These are phyloP conservation scores for Clarireedia homoeocarpa DNA, from an alignment of 2,329 filamentous ascomycete species.

Conservation along the genomic window DNA sequence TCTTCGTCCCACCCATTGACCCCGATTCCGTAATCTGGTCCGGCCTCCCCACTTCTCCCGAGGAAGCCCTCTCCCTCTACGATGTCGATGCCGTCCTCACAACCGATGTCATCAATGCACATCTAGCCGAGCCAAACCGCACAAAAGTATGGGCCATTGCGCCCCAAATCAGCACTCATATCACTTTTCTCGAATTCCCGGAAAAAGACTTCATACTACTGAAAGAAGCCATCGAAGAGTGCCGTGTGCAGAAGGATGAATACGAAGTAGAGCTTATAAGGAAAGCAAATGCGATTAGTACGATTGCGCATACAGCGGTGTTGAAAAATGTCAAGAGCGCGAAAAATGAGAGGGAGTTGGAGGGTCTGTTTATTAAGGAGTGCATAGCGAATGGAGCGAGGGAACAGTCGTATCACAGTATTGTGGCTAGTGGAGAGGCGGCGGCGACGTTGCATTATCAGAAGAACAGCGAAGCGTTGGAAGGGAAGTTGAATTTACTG, in stretches of 20 bases:
- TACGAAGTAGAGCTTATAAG: slow-evolving; percentile 67
- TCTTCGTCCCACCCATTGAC: slow-evolving; percentile 87
- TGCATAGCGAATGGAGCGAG: slow-evolving; percentile 69
- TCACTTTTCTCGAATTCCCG: slow-evolving; percentile 65
- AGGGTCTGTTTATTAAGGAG: slow-evolving; percentile 69
- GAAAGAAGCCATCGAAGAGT: slow-evolving; percentile 59
- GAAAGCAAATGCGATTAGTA: slow-evolving; percentile 63
- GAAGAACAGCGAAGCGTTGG: slow-evolving; percentile 63
- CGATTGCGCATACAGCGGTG: slow-evolving; percentile 57
- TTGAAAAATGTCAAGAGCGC: slow-evolving; percentile 54
- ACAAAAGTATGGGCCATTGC: slow-evolving; percentile 64
- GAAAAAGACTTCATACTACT: slow-evolving; percentile 49
- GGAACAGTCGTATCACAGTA: slow-evolving; percentile 81
- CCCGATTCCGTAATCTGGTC: slow-evolving; percentile 91
- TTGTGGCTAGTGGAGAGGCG: slow-evolving; percentile 71
- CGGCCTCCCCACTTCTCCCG: slow-evolving; percentile 69
- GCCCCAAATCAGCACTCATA: slow-evolving; percentile 63
- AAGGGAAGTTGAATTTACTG: slow-evolving; percentile 68
- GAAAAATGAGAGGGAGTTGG: slow-evolving; percentile 73
- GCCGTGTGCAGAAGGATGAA: slow-evolving; percentile 64
- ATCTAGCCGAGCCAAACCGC: slow-evolving; percentile 36
- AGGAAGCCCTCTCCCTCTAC: slow-evolving; percentile 69
- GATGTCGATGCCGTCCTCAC: slow-evolving; percentile 74
- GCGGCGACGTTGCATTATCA: slow-evolving; percentile 86
- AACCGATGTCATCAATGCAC: slow-evolving; percentile 67